Evolutionary conservation across 2,329 filamentous ascomycete genomes (phyloP).

Genomic region (Coniochaeta sp.): DNA sequence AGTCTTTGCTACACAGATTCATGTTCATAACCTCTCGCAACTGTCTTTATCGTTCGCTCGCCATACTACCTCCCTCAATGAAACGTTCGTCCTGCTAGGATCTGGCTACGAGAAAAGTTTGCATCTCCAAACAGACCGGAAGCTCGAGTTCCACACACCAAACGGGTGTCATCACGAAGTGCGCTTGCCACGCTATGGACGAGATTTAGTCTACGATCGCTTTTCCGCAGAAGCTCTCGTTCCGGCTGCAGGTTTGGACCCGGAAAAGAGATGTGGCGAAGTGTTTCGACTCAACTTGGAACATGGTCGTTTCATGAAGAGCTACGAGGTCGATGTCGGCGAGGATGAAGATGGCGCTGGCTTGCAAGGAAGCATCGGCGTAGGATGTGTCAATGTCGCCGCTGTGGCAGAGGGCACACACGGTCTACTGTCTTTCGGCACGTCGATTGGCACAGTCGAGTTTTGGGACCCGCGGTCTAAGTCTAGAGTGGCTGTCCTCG

Average conservation of each 20-base stretch:
- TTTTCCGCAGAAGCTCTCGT: constrained; percentile 78
- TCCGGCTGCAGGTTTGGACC: constrained; percentile 79
- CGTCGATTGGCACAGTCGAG: constrained; percentile 89
- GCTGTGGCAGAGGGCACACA: constrained; percentile 85
- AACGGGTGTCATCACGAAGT: constrained; percentile 81
- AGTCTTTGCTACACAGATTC: constrained; percentile 54
- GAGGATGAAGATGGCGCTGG: constrained; percentile 70
- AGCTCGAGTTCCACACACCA: constrained; percentile 87
- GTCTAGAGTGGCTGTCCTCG: constrained; percentile 70
- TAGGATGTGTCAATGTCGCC: constrained; percentile 79
- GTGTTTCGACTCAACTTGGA: constrained; percentile 92
- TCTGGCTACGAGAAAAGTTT: constrained; percentile 90
- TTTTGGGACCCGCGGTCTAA: constrained; percentile 91
- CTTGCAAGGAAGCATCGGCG: constrained; percentile 77
- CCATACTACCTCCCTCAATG: constrained; percentile 86
- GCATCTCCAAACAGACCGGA: constrained; percentile 86
- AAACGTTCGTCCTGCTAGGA: constrained; percentile 82
- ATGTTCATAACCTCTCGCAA: constrained; percentile 91
- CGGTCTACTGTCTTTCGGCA: constrained; percentile 87
- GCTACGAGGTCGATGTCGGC: constrained; percentile 85
- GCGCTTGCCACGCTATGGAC: constrained; percentile 86
- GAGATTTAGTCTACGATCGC: constrained; percentile 80
- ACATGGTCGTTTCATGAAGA: constrained; percentile 86
- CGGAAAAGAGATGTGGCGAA: constrained; percentile 72
- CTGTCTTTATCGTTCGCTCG: constrained; percentile 88